Evolutionary conservation across 2,329 filamentous ascomycete genomes (phyloP), one percentile per base, ranked within the genome.

Genomic region (Apiospora marii): DNA sequence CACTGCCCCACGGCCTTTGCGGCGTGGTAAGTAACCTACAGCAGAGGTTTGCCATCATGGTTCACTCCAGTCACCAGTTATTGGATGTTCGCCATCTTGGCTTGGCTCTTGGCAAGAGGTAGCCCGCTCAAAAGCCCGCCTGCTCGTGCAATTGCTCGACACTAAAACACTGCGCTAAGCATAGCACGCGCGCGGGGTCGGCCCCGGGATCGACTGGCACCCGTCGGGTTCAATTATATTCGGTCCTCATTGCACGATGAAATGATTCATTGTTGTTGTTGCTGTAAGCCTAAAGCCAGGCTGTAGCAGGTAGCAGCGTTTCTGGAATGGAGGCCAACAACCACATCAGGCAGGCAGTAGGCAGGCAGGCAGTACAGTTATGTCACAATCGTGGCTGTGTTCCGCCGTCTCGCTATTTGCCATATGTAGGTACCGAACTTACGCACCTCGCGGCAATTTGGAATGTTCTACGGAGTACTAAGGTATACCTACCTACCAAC

Each of bases 301-400:
- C 46, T 49, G 49, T 27, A 41, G 37, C 7, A 53, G 53, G 51
- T 34, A 27, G 27, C 51, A 19, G 27, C 19, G 14, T 58, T 22
- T 58, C 27, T 6, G n/a, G 8, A 61, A 19, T n/a, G 30, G 53
- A 34, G 53, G 53, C 53, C 53, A 58, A 58, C 27, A 22, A 58
- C 51, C 27, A 6, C 13, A 16, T 6, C 27, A 58, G 51, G 27
- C 27, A 58, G 51, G 4, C 27, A 34, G 49, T 30, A 30, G 27
- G 27, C 4, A 30, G 27, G 27, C 27, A 61, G 53, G 7, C 27
- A 61, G 53, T 58, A 58, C 53, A 34, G 14, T 8, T 16, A 61
- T 37, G 53, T 41, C 58, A 41, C 58, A 64, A n/a, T 41, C 58
- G 58, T 64, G 58, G 58, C 58, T 64, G 58, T 64, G 58, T 12